Evolutionary conservation across 306 rosid species (phyloP), one percentile per base, ranked within the genome.

Genomic region (Potentilla sterilis): DNA sequence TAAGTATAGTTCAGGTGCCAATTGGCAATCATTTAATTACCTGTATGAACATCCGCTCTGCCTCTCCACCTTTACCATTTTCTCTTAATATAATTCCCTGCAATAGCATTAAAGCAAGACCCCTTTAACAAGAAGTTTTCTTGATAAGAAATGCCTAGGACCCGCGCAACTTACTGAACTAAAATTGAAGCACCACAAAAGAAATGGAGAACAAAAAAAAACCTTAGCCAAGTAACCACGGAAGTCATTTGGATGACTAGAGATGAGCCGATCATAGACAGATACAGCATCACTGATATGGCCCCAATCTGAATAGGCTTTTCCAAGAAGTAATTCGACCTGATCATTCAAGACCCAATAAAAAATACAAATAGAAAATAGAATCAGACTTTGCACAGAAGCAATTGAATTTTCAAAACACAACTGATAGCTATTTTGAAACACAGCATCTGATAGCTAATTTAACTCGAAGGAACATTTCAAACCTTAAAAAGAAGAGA

Each of bases 221-320:
- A 90, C 97, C 98, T 91, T 94, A 49, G 98, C 98, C 78, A 94
- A 84, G 86, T 94, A 94, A 77, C 96, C 96, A 16, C 97, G 98
- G 83, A 94, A 94, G 85, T 94, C 95, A 52, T 85, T 79, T 46
- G 96, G 90, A 80, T 90, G 88, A 78, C 84, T 75, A 75, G 94
- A 81, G 81, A 94, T 90, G 81, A 94, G 94, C 76, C 76, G 85
- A 78, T 94, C 90, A 64, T 91, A 94, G 69, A 94, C 94, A 49
- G 98, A 82, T 46, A 94, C 81, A 73, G 98, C 98, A 86, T 94
- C 98, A 83, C 90, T 79, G 43, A 91, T 76, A 84, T 83, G 98
- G 46, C 98, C 98, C 97, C 98, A 90, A 44, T 91, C 96, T 73
- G 97, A 89, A 83, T 91, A 94, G 41, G 97, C 92, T 86, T 94